phyloP scores from a whole-genome alignment of 31 red algal species.

The Endocladia muricata region DNA sequence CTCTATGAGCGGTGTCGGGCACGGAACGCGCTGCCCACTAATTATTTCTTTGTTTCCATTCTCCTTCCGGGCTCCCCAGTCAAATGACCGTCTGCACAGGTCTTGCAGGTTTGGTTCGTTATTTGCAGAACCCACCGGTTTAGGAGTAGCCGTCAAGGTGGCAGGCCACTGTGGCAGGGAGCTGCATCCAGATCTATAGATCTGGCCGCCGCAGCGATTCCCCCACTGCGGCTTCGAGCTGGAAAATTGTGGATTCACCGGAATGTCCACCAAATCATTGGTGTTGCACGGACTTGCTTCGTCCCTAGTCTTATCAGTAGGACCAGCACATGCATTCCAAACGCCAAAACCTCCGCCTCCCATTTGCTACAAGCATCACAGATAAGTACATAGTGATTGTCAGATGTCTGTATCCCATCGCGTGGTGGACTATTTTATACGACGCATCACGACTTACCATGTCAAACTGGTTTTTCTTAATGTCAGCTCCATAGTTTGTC shows the following conservation, averaged over 20 bases:
- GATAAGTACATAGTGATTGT: not conserved
- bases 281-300: not conserved
- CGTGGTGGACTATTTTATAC: not conserved
- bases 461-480: constrained; percentile 9
- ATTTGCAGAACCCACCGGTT: not conserved
- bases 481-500: constrained; percentile 10
- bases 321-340: constrained; percentile 8
- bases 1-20: not conserved
- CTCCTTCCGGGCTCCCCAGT: not conserved
- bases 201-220: not conserved
- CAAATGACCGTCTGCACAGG: not conserved
- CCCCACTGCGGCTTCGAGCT: not conserved
- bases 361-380: constrained; percentile 4
- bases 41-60: constrained; percentile 2
- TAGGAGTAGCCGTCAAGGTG: not conserved
- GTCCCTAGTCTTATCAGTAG: not conserved
- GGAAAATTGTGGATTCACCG: not conserved
- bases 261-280: not conserved
- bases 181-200: not conserved
- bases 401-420: not conserved
- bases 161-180: not conserved
- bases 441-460: constrained; percentile 4
- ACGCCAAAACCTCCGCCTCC: constrained; percentile 12
- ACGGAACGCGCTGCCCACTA: not conserved
- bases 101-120: not conserved